phyloP scores from a whole-genome alignment of 768 basidiomycete genomes.

The Cantharellus anzutake region DNA sequence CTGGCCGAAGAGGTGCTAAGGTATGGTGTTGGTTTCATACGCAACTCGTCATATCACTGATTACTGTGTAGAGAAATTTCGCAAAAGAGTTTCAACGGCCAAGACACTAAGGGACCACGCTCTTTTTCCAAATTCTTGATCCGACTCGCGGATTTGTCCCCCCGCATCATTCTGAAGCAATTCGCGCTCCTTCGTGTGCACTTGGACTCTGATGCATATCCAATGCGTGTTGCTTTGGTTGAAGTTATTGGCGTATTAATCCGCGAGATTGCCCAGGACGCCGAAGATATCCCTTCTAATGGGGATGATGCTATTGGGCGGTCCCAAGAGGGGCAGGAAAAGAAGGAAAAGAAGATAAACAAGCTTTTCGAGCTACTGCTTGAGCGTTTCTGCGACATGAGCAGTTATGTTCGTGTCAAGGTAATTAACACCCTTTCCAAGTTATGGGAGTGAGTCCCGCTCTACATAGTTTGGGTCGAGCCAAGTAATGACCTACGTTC shows the following conservation, averaged over 20 bases:
- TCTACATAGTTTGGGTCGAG: background rate
- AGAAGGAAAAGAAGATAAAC: conserved; percentile 30
- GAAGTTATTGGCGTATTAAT: conserved; percentile 81
- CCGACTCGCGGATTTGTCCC: conserved; percentile 58
- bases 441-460: conserved; percentile 40
- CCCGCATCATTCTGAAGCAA: conserved; percentile 72
- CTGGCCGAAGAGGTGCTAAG: conserved; percentile 78
- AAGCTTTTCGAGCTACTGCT: conserved; percentile 67
- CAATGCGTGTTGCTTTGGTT: conserved; percentile 87
- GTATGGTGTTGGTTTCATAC: conserved; percentile 11
- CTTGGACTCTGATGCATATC: conserved; percentile 90
- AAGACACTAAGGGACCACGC: conserved; percentile 75
- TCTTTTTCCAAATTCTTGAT: conserved; percentile 74
- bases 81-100: conserved; percentile 49
- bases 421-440: conserved; percentile 59
- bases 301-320: conserved; percentile 2
- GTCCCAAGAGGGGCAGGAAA: conserved; percentile 1
- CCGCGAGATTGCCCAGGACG: conserved; percentile 45
- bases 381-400: conserved; percentile 73
- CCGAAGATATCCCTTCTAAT: conserved; percentile 14
- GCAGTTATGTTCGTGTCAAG: conserved; percentile 81
- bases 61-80: conserved; percentile 47
- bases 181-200: conserved; percentile 69
- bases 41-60: background rate
- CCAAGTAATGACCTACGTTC: background rate